Evolutionary conservation across 2,329 filamentous ascomycete genomes (phyloP), one percentile per base, ranked within the genome.

Genomic region (Huntiella abstrusa): DNA sequence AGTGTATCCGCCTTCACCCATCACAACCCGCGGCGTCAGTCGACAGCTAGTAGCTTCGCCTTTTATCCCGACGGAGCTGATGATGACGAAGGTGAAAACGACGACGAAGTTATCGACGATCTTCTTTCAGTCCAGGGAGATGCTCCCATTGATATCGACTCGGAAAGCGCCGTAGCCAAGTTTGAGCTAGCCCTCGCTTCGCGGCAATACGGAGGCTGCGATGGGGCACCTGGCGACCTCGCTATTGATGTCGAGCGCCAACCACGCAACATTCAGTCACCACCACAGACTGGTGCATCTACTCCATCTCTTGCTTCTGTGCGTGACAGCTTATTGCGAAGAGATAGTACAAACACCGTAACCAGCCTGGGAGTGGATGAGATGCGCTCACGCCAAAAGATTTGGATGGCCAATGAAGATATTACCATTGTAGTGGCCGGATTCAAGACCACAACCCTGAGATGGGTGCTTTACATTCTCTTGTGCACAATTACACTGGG

Each of bases 331-430:
- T 69, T 96, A 39, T 70, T 85, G 43, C 73, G 81, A 51, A 75
- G 74, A 50, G 75, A 80, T 51, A 92, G 83, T 53, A 69, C 67
- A 22, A 72, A 71, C 45, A 91, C 84, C 10, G 71, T 77, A 52
- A 70, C 67, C 28, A 84, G 81, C 55, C 69, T 71, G 8, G 74
- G 75, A 37, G 75, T 83, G 48, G 68, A 73, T 15, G 39, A 43
- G 4, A 38, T 37, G 12, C 42, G 45, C 39, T n/a, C 32, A 22
- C 92, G 73, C 55, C 91, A 98, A 60, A 96, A 95, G 63, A 72
- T 95, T 17, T 91, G 95, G 61, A 86, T 98, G 62, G 69, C 77
- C 49, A 93, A 84, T 37, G 91, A 98, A 60, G 91, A 98, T 59
- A 67, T 98, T 52, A 95, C 86, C 1, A 86, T 95, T 55, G 88